Evolutionary conservation across 2,329 filamentous ascomycete genomes (phyloP).

Genomic region (Lachnum nothofagi): DNA sequence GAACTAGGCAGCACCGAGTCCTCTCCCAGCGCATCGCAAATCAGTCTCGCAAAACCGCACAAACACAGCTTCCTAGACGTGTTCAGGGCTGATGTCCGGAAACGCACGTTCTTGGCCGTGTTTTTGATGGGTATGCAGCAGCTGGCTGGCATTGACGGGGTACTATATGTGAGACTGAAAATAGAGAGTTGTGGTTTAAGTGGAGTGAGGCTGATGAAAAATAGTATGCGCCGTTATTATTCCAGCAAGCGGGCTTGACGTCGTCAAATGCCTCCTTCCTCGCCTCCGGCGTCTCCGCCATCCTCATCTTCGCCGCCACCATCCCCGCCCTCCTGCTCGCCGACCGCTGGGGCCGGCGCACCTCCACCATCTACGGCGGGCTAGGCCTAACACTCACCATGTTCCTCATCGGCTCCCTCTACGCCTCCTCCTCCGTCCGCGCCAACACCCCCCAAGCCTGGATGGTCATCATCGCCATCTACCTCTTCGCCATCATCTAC

Average conservation of each 20-base stretch:
- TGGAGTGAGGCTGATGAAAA: background rate
- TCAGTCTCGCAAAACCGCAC: conserved; percentile 2
- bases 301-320: conserved; percentile 53
- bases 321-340: conserved; percentile 52
- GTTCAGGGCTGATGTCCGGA: conserved; percentile 40
- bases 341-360: conserved; percentile 53
- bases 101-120: conserved; percentile 46
- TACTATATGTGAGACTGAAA: conserved; percentile 47
- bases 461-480: conserved; percentile 48
- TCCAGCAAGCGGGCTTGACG: conserved; percentile 53
- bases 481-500: conserved; percentile 44
- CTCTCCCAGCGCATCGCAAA: too few species aligned
- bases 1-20: conserved; percentile 1
- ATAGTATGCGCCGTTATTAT: conserved; percentile 56
- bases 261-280: conserved; percentile 52
- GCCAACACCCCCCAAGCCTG: conserved; percentile 38
- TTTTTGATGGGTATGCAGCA: conserved; percentile 58
- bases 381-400: conserved; percentile 45
- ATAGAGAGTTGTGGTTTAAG: too few species aligned
- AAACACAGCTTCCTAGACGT: conserved; percentile 23
- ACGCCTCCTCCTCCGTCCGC: conserved; percentile 44
- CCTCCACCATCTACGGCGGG: conserved; percentile 50
- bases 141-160: conserved; percentile 57
- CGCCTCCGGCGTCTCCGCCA: conserved; percentile 55
- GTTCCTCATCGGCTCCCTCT: conserved; percentile 49